Evolutionary conservation across 306 rosid species (phyloP), one percentile per base, ranked within the genome.

Genomic region (Fragaria iinumae): DNA sequence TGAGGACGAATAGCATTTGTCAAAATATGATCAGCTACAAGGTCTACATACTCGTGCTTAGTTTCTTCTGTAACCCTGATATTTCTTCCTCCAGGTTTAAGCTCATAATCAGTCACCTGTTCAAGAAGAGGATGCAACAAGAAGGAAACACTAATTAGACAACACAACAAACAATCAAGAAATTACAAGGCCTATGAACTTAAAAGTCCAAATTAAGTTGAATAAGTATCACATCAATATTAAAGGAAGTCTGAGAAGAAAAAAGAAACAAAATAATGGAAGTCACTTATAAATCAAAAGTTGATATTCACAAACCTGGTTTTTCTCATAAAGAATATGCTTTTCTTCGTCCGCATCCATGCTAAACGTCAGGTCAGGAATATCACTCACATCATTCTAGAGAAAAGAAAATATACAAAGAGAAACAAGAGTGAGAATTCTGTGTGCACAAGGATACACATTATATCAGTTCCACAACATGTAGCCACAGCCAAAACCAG

Each of bases 331-430:
- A 72, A 96, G 97, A 69, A 92, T 96, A 84, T 84, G 99, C 63
- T 96, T 91, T 86, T 96, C 99, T 79, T 96, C 99, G 72, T 96
- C 99, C 12, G 99, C 96, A 53, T 96, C 99, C 97, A 91, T 92
- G 94, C 98, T 91, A 91, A 96, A 96, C 32, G 99, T 92, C 82
- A 92, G 89, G 90, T 96, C 99, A 80, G 83, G 98, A 85, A 91
- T 71, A 77, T 92, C 98, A 76, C 89, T 92, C 67, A 92, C 96
- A 77, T 96, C 98, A 75, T 96, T 96, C 99, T 93, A 87, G 76
- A 43, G 14, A 38, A 9, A 14, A 10, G 38, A 76, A 39, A 76
- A 4, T 4, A 67, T 47, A 73, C 20, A 79, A 66, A 81, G 11
- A 48, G 65, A 72, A 62, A 47, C 48, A 64, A 23, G 67, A 63